Evolutionary conservation across 2,329 filamentous ascomycete species (phyloP), one percentile per base, ranked within the genome.

Genomic region (Colletotrichum eremochloae): DNA sequence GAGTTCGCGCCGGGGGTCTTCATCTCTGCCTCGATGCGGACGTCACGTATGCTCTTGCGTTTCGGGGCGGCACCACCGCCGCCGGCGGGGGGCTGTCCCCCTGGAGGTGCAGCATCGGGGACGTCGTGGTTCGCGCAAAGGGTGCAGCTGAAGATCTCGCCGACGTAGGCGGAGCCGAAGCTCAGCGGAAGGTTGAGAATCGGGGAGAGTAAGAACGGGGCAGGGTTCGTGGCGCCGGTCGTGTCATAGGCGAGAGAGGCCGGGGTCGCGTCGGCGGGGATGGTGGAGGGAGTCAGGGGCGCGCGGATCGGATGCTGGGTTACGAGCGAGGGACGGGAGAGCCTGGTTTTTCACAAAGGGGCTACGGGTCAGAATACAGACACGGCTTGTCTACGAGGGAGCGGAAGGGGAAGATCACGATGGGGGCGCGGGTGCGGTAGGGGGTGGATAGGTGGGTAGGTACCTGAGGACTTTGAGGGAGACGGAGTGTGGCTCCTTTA

Each of bases 161-260:
- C 96, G 29, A 98, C 96, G 81, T 98, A 98, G 11, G 96, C 95
- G 15, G 94, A 96, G 56, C 95, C 96, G 81, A 99, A 98, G 0
- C 94, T 93, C 20, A 95, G 92, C 12, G 96, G 96, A 1, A 98
- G 91, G 58, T 94, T 96, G 77, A 98, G 88, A 65, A 91, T 86
- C 1, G 90, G 90, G 44, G 87, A 88, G 74, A 92, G 86, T 72
- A 91, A 80, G 79, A 90, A 90, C 8, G 88, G 86, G 48, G 71
- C 67, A 5, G 87, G 84, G 74, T 89, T 89, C 40, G 86, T 86
- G 67, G 79, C 77, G 73, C 78, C 76, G 66, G 77, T 77, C 38
- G 82, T 77, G 71, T 78, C 89, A 80, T 95, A 96, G 55, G 94
- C 92, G 62, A 97, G 87, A 2, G 94, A 94, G 2, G 94, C 94